Conservation (phyloP, 805 yeast genomes). For the Barnettozyma sucrosica region DNA sequence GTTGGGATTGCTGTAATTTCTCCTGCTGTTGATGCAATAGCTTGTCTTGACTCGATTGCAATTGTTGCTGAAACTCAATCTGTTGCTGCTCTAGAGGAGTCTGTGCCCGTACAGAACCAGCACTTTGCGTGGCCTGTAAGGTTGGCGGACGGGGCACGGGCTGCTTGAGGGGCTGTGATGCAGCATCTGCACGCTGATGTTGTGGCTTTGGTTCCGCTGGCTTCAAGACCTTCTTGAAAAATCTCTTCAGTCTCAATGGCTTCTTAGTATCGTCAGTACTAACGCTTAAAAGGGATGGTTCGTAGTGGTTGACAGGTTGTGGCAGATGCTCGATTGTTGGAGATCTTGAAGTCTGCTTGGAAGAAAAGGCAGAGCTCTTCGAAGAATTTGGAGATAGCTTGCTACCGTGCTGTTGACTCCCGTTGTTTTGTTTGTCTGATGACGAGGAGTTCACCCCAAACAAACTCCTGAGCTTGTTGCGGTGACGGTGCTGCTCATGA, state of each 20-base stretch:
- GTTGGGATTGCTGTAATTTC: neutral
- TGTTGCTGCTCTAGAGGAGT: constrained; percentile 10
- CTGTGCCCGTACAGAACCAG: neutral
- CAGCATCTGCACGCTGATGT: constrained; percentile 9
- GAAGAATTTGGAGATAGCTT: constrained; percentile 25
- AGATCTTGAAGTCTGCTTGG: constrained; percentile 18
- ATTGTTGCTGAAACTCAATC: constrained; percentile 10
- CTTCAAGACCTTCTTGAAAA: constrained; percentile 41
- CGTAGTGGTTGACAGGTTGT: constrained; percentile 12
- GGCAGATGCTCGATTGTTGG: constrained; percentile 17
- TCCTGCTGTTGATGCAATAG: constrained; percentile 7
- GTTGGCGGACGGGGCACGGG: neutral
- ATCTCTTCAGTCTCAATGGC: constrained; percentile 37
- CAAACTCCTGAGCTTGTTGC: constrained; percentile 8
- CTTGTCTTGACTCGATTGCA: constrained; percentile 8
- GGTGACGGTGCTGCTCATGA: constrained; percentile 6
- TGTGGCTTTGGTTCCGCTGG: constrained; percentile 7
- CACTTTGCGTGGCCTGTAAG: neutral
- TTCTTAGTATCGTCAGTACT: constrained; percentile 11
- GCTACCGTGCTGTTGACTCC: constrained; percentile 2
- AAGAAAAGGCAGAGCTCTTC: constrained; percentile 20
- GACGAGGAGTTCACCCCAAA: constrained; percentile 5
- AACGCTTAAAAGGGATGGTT: neutral
- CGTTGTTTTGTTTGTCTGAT: neutral
- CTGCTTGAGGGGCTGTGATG: constrained; percentile 4